A percentile compares a stretch with the other conserved stretches of the same genome.
These are phyloP conservation scores for Amanita fuliginea DNA, from an alignment of 768 basidiomycete genomes.

Conservation along the genomic window DNA sequence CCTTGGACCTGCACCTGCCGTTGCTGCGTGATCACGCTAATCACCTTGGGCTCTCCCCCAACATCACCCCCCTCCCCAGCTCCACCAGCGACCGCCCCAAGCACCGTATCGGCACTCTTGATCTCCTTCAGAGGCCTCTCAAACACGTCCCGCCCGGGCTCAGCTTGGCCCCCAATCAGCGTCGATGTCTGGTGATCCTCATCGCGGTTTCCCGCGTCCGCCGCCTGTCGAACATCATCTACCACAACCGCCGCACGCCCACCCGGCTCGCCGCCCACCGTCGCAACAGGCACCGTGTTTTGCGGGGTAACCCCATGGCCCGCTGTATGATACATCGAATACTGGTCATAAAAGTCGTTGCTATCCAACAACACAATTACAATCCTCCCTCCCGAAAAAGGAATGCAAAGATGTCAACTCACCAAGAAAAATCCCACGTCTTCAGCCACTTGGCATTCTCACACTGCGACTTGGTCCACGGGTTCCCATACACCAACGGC, in stretches of 20 bases:
- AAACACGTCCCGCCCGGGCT: slow-evolving; percentile 71
- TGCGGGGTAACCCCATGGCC: slow-evolving; percentile 27
- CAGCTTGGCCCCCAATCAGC: slow-evolving; percentile 39
- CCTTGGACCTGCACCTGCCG: background rate
- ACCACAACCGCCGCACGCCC: slow-evolving; percentile 47
- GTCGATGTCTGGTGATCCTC: slow-evolving; percentile 21
- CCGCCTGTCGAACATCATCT: slow-evolving; percentile 22
- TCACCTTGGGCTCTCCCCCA: slow-evolving; percentile 20
- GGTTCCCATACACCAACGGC: slow-evolving; percentile 72
- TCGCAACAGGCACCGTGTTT: slow-evolving; percentile 26
- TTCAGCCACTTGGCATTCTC: slow-evolving; percentile 72
- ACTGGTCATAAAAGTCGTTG: slow-evolving; percentile 61
- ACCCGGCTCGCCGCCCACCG: slow-evolving; percentile 40
- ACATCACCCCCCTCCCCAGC: slow-evolving; percentile 1
- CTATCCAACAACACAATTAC: slow-evolving; percentile 22
- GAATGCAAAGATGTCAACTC: slow-evolving; percentile 14
- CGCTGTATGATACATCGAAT: slow-evolving; percentile 38
- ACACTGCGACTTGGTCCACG: slow-evolving; percentile 82
- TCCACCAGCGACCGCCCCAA: slow-evolving; percentile 3
- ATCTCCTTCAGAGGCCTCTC: slow-evolving; percentile 32
- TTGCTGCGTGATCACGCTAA: slow-evolving; percentile 15
- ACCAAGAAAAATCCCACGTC: slow-evolving; percentile 96
- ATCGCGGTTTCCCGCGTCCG: slow-evolving; percentile 3
- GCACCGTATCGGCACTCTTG: slow-evolving; percentile 28
- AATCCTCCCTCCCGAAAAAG: background rate